phyloP scores from a whole-genome alignment of 78 protist genomes.

The Speleostelium caveatum region DNA sequence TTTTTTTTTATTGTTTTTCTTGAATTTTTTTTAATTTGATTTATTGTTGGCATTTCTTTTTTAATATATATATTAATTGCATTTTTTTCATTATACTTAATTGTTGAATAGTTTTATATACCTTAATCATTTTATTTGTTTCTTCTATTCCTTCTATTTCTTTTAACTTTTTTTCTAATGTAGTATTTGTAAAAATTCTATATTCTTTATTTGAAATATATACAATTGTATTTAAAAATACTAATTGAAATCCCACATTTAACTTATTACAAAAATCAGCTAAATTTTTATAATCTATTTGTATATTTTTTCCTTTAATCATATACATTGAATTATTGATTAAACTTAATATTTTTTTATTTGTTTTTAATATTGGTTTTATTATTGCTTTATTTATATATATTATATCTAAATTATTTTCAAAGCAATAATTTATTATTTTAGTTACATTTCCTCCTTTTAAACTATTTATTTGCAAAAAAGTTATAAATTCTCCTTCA shows the following conservation, averaged over 20 bases:
- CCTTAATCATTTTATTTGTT: background rate
- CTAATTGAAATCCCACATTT: background rate
- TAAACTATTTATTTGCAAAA: background rate
- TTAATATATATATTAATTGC: constrained; percentile 16
- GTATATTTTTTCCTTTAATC: background rate
- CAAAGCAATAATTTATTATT: background rate
- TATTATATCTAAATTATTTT: background rate
- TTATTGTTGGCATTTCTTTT: constrained; percentile 21
- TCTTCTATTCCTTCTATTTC: background rate
- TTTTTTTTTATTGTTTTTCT: background rate
- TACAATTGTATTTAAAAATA: background rate
- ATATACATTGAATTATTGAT: background rate
- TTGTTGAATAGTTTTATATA: background rate
- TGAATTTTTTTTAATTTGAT: constrained; percentile 17
- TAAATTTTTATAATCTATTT: background rate
- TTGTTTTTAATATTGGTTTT: background rate
- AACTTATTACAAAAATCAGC: background rate
- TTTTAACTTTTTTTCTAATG: background rate
- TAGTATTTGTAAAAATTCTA: background rate
- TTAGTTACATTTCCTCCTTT: background rate
- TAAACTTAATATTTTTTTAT: background rate
- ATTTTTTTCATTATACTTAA: background rate
- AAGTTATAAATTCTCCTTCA: background rate
- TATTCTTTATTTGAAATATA: background rate
- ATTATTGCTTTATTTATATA: background rate